These are phyloP conservation scores for Cicer pinnatifidum DNA, from an alignment of 306 rosid species.

Conservation along the genomic window DNA sequence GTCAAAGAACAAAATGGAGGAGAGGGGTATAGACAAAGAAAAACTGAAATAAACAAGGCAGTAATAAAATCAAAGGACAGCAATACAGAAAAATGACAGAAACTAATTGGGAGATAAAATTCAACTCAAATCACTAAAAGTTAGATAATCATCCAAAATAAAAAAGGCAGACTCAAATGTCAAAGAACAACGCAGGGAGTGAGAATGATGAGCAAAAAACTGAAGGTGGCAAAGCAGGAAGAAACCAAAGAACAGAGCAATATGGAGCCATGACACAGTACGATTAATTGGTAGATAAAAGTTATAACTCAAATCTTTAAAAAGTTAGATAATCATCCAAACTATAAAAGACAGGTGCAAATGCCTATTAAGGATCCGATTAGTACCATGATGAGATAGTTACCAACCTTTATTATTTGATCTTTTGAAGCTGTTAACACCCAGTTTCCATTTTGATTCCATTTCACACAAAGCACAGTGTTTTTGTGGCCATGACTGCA, in stretches of 20 bases:
- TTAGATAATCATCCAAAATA: conserved; percentile 31
- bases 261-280: conserved; percentile 9
- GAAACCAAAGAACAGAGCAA: not conserved
- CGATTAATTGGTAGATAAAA: conserved; percentile 21
- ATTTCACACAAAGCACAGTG: conserved; percentile 80
- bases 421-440: conserved; percentile 89
- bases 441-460: conserved; percentile 97
- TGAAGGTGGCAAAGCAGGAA: conserved; percentile 6
- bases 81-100: conserved; percentile 18
- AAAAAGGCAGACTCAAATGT: conserved; percentile 20
- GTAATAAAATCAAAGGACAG: conserved; percentile 18
- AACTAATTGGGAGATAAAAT: conserved; percentile 16
- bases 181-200: conserved; percentile 8
- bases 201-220: conserved; percentile 20
- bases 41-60: conserved; percentile 19
- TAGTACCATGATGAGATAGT: conserved; percentile 20
- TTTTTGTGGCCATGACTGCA: conserved; percentile 98
- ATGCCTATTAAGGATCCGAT: conserved; percentile 2
- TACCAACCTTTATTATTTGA: conserved; percentile 79
- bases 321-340: conserved; percentile 28
- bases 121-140: conserved; percentile 34
- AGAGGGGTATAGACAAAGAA: not conserved
- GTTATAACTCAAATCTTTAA: conserved; percentile 36
- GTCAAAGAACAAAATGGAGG: conserved; percentile 16
- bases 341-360: conserved; percentile 11